Evolutionary conservation across 805 yeast species (phyloP).

Genomic region (Starmera dryadoides): DNA sequence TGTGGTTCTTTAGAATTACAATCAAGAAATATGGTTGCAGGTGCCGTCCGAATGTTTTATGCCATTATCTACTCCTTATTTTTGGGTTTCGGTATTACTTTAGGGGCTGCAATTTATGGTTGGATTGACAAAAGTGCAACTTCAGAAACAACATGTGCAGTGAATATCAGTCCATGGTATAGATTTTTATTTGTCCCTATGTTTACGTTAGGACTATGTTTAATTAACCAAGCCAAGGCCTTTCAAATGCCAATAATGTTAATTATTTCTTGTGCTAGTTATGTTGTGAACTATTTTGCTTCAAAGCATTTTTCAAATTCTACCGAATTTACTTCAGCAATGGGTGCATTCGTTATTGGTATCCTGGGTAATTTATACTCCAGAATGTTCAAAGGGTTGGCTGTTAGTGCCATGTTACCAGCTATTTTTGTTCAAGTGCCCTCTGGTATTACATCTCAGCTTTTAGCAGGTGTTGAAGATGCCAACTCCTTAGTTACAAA

Average conservation of each 20-base stretch:
- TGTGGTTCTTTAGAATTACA: conserved; percentile 92
- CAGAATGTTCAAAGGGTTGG: conserved; percentile 81
- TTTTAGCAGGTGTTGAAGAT: conserved; percentile 71
- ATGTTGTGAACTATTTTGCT: conserved; percentile 74
- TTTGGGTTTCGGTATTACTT: conserved; percentile 87
- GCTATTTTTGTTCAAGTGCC: conserved; percentile 95
- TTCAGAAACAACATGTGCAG: conserved; percentile 49
- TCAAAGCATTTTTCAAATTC: conserved; percentile 63
- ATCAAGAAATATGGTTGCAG: conserved; percentile 85
- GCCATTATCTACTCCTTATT: conserved; percentile 90
- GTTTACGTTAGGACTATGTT: conserved; percentile 53
- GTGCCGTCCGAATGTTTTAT: conserved; percentile 93
- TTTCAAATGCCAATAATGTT: conserved; percentile 85
- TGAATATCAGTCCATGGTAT: conserved; percentile 47
- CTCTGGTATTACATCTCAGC: conserved; percentile 85
- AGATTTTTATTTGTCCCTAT: conserved; percentile 74
- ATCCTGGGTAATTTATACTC: conserved; percentile 83
- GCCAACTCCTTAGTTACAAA: conserved; percentile 61
- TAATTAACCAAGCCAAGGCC: conserved; percentile 79
- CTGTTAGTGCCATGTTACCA: conserved; percentile 93
- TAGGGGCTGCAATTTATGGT: conserved; percentile 91
- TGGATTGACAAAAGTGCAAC: conserved; percentile 85
- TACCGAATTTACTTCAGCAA: conserved; percentile 80
- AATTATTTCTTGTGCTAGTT: conserved; percentile 69
- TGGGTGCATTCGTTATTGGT: conserved; percentile 90